These are phyloP conservation scores for Cryptococcus maquisensis DNA, from an alignment of 1,284 basidiomycete species.

Conservation along the genomic window DNA sequence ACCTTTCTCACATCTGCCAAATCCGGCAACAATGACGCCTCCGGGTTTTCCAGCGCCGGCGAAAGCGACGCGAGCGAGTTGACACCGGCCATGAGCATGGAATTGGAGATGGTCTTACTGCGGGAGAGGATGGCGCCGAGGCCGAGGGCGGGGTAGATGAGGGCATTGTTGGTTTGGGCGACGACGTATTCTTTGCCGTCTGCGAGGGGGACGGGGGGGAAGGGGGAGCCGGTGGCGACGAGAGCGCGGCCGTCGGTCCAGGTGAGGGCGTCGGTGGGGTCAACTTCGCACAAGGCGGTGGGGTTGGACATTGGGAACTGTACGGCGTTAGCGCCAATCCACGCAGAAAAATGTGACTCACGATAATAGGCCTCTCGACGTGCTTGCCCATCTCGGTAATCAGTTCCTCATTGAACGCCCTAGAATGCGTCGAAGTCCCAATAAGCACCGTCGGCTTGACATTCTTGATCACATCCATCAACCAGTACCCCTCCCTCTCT, in stretches of 20 bases:
- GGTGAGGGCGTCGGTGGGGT: slow-evolving; percentile 52
- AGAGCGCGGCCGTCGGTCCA: slow-evolving; percentile 74
- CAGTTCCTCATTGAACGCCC: slow-evolving; percentile 75
- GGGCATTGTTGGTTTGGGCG: slow-evolving; percentile 56
- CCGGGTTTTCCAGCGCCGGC: slow-evolving; percentile 64
- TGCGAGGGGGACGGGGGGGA: slow-evolving; percentile 63
- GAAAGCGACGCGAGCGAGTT: slow-evolving; percentile 65
- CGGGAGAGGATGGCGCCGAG: slow-evolving; percentile 64
- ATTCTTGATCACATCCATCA: slow-evolving; percentile 58
- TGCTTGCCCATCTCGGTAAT: slow-evolving; percentile 63
- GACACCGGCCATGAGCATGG: slow-evolving; percentile 65
- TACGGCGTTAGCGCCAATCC: background rate
- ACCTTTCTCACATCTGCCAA: slow-evolving; percentile 68
- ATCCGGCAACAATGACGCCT: slow-evolving; percentile 54
- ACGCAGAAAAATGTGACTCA: slow-evolving; percentile 5
- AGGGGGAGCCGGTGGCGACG: slow-evolving; percentile 75
- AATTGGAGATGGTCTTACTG: slow-evolving; percentile 62
- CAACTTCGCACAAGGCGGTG: slow-evolving; percentile 67
- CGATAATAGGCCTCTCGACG: slow-evolving; percentile 70
- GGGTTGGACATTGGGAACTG: slow-evolving; percentile 75
- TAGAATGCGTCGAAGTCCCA: slow-evolving; percentile 73
- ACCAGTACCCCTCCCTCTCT: slow-evolving; percentile 46
- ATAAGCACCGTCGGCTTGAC: slow-evolving; percentile 73
- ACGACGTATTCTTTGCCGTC: slow-evolving; percentile 46
- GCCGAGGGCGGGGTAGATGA: slow-evolving; percentile 75